These are phyloP conservation scores for Primulina eburnea DNA, from an alignment of 257 asterid genomes.

Conservation along the genomic window DNA sequence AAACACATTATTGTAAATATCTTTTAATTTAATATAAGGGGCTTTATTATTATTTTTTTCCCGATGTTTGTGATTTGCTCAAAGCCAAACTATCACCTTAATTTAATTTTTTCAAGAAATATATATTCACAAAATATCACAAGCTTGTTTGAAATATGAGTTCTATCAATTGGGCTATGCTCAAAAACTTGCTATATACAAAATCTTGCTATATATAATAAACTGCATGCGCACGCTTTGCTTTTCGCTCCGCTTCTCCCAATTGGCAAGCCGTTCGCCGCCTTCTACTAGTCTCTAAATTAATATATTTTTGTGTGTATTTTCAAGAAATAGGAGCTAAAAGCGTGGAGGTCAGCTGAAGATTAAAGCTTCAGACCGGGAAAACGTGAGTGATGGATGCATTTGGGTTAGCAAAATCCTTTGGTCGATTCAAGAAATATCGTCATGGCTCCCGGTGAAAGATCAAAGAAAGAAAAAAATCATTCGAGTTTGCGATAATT, in stretches of 20 bases:
- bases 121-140: too few species aligned
- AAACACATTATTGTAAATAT: too few species aligned
- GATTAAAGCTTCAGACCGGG: conserved; percentile 30
- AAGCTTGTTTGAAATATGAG: too few species aligned
- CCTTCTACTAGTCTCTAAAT: conserved; percentile 27
- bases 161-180: not conserved
- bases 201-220: conserved; percentile 11
- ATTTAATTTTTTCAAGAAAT: too few species aligned
- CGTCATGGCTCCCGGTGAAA: conserved; percentile 32
- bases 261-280: conserved; percentile 44
- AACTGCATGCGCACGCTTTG: not conserved
- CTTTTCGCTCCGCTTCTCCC: conserved; percentile 21
- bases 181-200: not conserved
- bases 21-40: too few species aligned
- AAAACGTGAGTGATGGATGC: conserved; percentile 35
- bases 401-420: conserved; percentile 47
- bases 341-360: conserved; percentile 45
- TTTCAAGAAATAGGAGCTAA: conserved; percentile 47
- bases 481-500: conserved; percentile 28
- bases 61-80: too few species aligned
- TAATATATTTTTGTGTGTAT: conserved; percentile 4
- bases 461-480: conserved; percentile 22
- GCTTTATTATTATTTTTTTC: too few species aligned
- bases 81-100: too few species aligned
- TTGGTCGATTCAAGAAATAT: conserved; percentile 44